Evolutionary conservation across 164 flowering plant species (phyloP).

Genomic region (Kalanchoe fedtschenkoi): DNA sequence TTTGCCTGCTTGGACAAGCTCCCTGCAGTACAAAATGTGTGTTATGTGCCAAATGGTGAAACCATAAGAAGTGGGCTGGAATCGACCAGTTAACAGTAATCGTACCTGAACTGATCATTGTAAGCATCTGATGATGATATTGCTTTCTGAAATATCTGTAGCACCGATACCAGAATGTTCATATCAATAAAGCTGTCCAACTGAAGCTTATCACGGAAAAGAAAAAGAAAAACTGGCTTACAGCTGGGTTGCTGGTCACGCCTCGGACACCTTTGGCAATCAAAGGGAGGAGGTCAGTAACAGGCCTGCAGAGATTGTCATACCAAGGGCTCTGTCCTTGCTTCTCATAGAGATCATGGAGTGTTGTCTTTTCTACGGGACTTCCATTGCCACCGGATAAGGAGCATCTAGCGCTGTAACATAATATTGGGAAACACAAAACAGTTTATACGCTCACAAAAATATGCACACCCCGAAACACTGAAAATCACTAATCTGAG

Average conservation of each 20-base stretch:
- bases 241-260: conserved; percentile 98
- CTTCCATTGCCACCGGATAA: conserved; percentile 58
- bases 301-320: conserved; percentile 96
- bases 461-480: no score
- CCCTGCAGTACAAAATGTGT: conserved; percentile 32
- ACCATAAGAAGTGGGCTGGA: neutral
- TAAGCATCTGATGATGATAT: conserved; percentile 91
- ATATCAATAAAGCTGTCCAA: neutral
- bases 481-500: neutral
- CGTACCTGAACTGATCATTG: conserved; percentile 86
- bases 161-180: neutral
- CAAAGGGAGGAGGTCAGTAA: conserved; percentile 83
- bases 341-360: conserved; percentile 82
- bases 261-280: conserved; percentile 90
- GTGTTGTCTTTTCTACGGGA: conserved; percentile 41
- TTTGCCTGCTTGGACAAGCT: conserved; percentile 77
- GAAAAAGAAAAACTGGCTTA: conserved; percentile 14
- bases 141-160: conserved; percentile 98
- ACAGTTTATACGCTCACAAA: no score
- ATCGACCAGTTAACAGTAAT: neutral
- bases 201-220: neutral
- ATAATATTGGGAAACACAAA: neutral
- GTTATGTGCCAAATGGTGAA: neutral
- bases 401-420: conserved; percentile 57
- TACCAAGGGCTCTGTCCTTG: conserved; percentile 99